phyloP scores from a whole-genome alignment of 257 asterid genomes.

The Gentiana straminea region DNA sequence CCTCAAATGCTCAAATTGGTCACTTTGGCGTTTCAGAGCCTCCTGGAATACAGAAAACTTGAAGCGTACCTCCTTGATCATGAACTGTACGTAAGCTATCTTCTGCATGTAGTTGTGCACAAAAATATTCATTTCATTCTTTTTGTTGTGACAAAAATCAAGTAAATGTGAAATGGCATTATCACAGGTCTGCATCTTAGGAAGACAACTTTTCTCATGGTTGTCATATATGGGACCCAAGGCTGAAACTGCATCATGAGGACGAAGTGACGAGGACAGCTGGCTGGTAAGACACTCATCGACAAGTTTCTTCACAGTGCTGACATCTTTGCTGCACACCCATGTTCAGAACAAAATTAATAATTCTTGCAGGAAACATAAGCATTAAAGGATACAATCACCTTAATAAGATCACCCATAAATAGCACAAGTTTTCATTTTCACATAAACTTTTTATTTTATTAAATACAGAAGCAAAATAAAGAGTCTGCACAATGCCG shows the following conservation, averaged over 20 bases:
- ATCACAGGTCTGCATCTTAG: constrained; percentile 77
- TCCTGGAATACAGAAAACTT: constrained; percentile 91
- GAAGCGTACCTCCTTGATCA: constrained; percentile 68
- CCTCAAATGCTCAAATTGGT: constrained; percentile 82
- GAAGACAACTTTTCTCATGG: constrained; percentile 72
- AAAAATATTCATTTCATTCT: constrained; percentile 77
- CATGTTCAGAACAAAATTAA: not conserved
- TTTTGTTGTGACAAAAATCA: constrained; percentile 63
- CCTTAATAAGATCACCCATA: too few species aligned
- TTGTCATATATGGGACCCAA: constrained; percentile 94
- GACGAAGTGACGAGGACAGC: constrained; percentile 80
- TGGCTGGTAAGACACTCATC: constrained; percentile 74
- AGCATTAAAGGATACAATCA: too few species aligned
- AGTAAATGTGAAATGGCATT: constrained; percentile 52
- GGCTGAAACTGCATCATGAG: constrained; percentile 98
- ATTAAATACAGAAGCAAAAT: too few species aligned
- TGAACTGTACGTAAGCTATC: constrained; percentile 78
- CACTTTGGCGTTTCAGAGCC: constrained; percentile 80
- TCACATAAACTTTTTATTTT: too few species aligned
- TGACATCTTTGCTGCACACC: constrained; percentile 80
- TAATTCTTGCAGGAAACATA: too few species aligned
- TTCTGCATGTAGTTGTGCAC: constrained; percentile 88
- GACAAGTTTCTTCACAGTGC: constrained; percentile 87
- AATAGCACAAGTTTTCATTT: too few species aligned
- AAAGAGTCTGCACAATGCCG: too few species aligned